phyloP scores from a whole-genome alignment of 164 flowering plant genomes.

The Stephania cephalantha region DNA sequence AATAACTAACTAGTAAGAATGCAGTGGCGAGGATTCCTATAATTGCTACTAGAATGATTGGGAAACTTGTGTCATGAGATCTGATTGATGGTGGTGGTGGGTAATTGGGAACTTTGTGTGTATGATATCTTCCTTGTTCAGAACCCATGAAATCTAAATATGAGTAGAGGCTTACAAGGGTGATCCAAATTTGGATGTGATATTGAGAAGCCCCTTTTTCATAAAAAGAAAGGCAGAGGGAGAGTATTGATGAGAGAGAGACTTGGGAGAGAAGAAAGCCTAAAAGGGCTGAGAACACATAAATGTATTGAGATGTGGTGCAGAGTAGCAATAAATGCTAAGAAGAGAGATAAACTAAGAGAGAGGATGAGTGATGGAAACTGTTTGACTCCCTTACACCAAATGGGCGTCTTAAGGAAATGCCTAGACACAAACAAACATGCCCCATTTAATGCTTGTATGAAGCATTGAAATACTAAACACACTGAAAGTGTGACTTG shows the following conservation, averaged over 20 bases:
- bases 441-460: background rate
- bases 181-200: background rate
- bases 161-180: background rate
- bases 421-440: background rate
- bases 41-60: slow-evolving; percentile 69
- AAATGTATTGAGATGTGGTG: background rate
- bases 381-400: background rate
- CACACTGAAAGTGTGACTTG: too few species aligned
- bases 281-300: background rate
- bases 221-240: background rate
- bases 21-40: slow-evolving; percentile 79
- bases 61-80: slow-evolving; percentile 39
- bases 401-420: background rate
- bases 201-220: background rate
- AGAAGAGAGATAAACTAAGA: background rate
- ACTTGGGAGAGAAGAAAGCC: background rate
- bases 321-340: background rate
- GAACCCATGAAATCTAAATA: background rate
- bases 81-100: background rate
- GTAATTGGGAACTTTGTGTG: background rate
- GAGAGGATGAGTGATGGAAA: background rate
- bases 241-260: background rate
- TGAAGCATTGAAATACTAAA: background rate
- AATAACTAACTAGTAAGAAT: slow-evolving; percentile 74
- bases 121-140: background rate